phyloP scores from a whole-genome alignment of 371 early-diverging fungal species.

The Mucor sp. region DNA sequence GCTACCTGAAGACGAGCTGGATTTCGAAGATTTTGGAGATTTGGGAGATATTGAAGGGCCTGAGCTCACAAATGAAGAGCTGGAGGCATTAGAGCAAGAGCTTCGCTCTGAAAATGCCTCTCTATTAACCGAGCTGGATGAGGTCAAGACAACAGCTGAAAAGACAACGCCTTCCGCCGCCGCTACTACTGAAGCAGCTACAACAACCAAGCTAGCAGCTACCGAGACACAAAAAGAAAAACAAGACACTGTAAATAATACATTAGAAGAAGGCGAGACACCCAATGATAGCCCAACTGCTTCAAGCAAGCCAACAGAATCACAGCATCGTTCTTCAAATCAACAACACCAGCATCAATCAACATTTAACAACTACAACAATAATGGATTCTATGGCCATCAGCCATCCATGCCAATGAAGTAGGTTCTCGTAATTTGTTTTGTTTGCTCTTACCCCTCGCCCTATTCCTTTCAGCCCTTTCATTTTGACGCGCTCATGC shows the following conservation, averaged over 20 bases:
- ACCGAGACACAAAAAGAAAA: neutral
- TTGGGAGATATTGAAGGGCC: slow-evolving; percentile 13
- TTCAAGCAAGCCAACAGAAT: neutral
- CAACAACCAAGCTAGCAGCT: neutral
- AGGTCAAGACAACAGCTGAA: neutral
- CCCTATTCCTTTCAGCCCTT: neutral
- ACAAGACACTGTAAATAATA: neutral
- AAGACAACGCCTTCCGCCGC: neutral
- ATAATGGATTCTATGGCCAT: neutral
- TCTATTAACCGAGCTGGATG: neutral
- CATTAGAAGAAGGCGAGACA: neutral
- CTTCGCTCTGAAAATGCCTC: neutral
- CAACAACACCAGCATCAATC: neutral
- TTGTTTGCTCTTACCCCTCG: neutral
- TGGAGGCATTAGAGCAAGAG: slow-evolving; percentile 15
- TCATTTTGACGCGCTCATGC: neutral
- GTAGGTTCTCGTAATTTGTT: slow-evolving; percentile 14
- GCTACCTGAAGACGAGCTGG: slow-evolving; percentile 21
- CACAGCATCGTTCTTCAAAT: neutral
- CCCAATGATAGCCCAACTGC: neutral
- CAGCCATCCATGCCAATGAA: slow-evolving; percentile 17
- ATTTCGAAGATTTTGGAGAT: slow-evolving; percentile 24
- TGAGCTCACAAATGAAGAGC: slow-evolving; percentile 16
- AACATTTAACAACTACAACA: neutral
- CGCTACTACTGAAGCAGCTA: neutral